These are phyloP conservation scores for Oryza rufipogon DNA, from an alignment of 176 grass and related monocot species.

Conservation along the genomic window DNA sequence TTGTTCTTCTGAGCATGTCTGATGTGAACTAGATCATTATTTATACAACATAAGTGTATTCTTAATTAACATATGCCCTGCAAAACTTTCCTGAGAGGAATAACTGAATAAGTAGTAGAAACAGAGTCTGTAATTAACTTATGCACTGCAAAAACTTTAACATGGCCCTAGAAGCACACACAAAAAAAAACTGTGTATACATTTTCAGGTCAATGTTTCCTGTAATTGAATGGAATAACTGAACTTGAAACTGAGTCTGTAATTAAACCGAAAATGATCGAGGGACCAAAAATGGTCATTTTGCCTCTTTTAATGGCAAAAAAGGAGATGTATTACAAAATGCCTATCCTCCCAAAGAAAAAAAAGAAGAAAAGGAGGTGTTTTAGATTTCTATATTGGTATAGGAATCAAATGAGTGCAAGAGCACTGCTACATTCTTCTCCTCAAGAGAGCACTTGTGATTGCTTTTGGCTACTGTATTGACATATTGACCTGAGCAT, in stretches of 20 bases:
- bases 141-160: constrained; percentile 16
- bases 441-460: background rate
- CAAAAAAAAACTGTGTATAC: background rate
- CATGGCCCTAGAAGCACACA: background rate
- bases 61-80: background rate
- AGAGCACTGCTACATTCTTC: background rate
- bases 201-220: background rate
- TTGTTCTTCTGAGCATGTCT: background rate
- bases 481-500: background rate
- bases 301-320: background rate
- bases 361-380: too few species aligned
- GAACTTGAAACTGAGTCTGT: background rate
- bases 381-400: background rate
- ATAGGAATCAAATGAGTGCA: background rate
- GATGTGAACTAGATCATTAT: background rate
- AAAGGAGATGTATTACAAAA: background rate
- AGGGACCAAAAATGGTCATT: background rate
- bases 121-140: background rate
- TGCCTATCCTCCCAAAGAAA: too few species aligned
- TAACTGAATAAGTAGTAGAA: too few species aligned
- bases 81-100: background rate
- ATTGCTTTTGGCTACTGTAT: background rate
- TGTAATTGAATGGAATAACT: constrained; percentile 9
- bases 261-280: background rate
- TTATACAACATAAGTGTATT: constrained; percentile 1